Evolutionary conservation across 2,329 filamentous ascomycete genomes (phyloP), one percentile per base, ranked within the genome.

Genomic region (Pseudocercospora fuligena): DNA sequence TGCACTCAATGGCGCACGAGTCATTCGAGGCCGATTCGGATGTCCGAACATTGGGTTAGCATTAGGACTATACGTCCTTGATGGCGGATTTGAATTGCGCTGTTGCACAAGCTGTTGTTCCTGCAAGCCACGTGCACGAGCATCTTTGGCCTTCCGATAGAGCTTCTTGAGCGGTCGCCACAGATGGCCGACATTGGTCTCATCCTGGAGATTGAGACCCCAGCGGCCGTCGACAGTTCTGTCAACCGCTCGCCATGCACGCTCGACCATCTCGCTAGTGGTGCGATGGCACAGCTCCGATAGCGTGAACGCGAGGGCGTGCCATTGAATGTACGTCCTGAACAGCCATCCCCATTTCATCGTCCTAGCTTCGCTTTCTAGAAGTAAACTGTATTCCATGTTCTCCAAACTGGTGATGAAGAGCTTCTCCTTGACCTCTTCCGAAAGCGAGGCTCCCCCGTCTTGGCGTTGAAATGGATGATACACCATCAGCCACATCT

Each of bases 401-500:
- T 93, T 88, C 73, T 94, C 91, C 27, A 94, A 85, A 2, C 90
- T 89, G 0, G 89, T 90, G 25, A 89, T 80, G 75, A 93, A 92
- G 1, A 94, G 82, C 65, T 88, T 88, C 68, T 92, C 87, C 64
- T 88, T 87, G 8, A 87, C 87, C 57, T 89, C 88, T 59, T 86
- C 83, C 0, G 87, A 85, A 7, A 91, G 81, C 27, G 82, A 83
- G 8, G 82, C 78, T n/a, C 83, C 84, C 9, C 84, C 83, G 27
- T 88, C 85, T 36, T 85, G 84, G 60, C 88, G 86, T 33, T 91
- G 87, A 73, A 90, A 85, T 0, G 91, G 91, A 72, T 94, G 89
- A 73, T 94, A 91, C 2, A 92, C 85, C 66, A 93, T 85, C 40
- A 95, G 83, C 81, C 89, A 92, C 82, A 93, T 88, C 78, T 93